A percentile compares a stretch with the other conserved stretches of the same genome.
phyloP scores from a whole-genome alignment of 306 rosid species.

The Dicorynia guianensis region DNA sequence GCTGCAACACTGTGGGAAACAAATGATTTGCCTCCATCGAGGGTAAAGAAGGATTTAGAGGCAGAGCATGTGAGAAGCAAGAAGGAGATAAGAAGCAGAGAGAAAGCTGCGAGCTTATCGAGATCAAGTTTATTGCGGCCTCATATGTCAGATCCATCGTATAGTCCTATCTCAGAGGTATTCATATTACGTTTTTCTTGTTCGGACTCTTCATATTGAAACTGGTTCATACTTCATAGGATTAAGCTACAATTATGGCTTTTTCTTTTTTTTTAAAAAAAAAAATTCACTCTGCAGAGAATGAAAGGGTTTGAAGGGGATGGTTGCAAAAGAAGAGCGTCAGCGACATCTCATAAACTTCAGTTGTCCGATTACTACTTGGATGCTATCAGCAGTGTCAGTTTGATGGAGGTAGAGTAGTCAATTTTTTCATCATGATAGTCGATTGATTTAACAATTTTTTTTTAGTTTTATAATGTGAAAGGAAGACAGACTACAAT shows the following conservation, averaged over 20 bases:
- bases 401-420: conserved; percentile 68
- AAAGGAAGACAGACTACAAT: conserved; percentile 29
- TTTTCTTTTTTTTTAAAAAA: no score
- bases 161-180: conserved; percentile 70
- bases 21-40: conserved; percentile 56
- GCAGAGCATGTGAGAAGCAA: conserved; percentile 36
- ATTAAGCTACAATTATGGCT: conserved; percentile 10
- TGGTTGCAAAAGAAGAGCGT: conserved; percentile 57
- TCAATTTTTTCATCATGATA: conserved; percentile 18
- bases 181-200: conserved; percentile 12
- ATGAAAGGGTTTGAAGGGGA: conserved; percentile 56
- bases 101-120: conserved; percentile 44
- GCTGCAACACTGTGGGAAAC: conserved; percentile 89
- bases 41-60: conserved; percentile 52
- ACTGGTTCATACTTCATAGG: conserved; percentile 20
- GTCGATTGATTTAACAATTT: background rate
- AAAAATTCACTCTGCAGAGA: conserved; percentile 51
- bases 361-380: conserved; percentile 45
- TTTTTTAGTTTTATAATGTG: background rate
- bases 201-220: background rate
- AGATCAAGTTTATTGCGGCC: conserved; percentile 51
- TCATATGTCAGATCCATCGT: conserved; percentile 72
- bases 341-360: conserved; percentile 55
- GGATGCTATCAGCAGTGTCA: conserved; percentile 49
- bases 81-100: conserved; percentile 43